A percentile compares a stretch with the other conserved stretches of the same genome.
Conservation (phyloP, 345 rosid genomes). For the Linum usitatissimum region DNA sequence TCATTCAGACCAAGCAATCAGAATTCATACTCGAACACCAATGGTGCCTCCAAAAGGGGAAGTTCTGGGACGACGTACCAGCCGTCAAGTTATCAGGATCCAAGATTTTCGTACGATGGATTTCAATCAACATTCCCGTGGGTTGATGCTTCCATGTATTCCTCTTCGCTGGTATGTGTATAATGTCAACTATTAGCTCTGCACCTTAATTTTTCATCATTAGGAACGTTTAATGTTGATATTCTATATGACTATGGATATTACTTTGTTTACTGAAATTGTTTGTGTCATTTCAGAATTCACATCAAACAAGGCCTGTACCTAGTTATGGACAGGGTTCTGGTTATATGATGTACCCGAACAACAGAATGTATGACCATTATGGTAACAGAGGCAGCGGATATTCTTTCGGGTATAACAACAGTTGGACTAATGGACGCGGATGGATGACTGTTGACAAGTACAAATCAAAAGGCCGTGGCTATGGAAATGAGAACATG, state of each 20-base stretch:
- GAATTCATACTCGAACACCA: constrained; percentile 26
- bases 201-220: background rate
- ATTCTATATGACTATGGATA: too few relatives aligned
- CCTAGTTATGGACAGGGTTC: constrained; percentile 30
- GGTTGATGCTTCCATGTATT: constrained; percentile 25
- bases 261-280: background rate
- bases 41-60: constrained; percentile 31
- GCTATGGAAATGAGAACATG: constrained; percentile 45
- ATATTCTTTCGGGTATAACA: constrained; percentile 42
- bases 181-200: background rate
- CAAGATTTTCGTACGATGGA: constrained; percentile 37
- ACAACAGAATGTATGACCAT: constrained; percentile 40
- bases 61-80: constrained; percentile 23
- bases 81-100: constrained; percentile 34
- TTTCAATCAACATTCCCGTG: constrained; percentile 24
- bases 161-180: constrained; percentile 10
- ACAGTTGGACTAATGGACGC: constrained; percentile 40
- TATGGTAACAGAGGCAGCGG: constrained; percentile 44
- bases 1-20: constrained; percentile 33
- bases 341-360: constrained; percentile 44
- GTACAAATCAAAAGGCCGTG: constrained; percentile 38
- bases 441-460: constrained; percentile 56
- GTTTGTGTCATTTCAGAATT: constrained; percentile 19
- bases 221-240: background rate
- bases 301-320: constrained; percentile 32